Conservation (phyloP, 768 basidiomycete species). For the Cantharellus cinnabarinus region DNA sequence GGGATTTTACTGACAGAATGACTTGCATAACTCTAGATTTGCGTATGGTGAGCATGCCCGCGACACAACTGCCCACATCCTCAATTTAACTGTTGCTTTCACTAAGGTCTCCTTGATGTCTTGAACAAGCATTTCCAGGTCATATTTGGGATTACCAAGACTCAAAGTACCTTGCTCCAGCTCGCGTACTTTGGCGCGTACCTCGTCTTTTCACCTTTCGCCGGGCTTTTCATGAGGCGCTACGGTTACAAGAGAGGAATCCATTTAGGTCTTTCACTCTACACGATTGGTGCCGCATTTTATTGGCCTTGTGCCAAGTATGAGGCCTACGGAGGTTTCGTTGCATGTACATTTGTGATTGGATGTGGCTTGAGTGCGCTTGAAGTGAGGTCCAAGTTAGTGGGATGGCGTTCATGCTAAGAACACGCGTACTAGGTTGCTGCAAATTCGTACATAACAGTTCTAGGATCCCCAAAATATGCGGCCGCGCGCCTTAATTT, state of each 20-base stretch:
- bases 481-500: conserved; percentile 61
- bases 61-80: not conserved
- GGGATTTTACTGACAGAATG: no score
- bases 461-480: conserved; percentile 44
- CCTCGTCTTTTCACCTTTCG: conserved; percentile 6
- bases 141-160: conserved; percentile 20
- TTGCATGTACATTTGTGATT: conserved; percentile 52
- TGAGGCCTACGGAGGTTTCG: conserved; percentile 9
- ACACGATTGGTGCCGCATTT: conserved; percentile 28
- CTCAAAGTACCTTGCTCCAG: conserved; percentile 22
- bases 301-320: conserved; percentile 2
- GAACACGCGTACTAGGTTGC: conserved; percentile 28
- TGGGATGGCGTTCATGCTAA: no score
- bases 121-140: conserved; percentile 23
- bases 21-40: conserved; percentile 4
- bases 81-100: not conserved
- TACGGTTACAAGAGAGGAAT: conserved; percentile 57
- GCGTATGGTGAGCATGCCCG: conserved; percentile 11
- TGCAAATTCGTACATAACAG: conserved; percentile 63
- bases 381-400: no score
- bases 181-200: conserved; percentile 15
- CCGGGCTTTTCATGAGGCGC: conserved; percentile 13
- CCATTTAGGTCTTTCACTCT: conserved; percentile 36
- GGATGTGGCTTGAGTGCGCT: conserved; percentile 37
- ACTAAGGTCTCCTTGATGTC: conserved; percentile 16